Base-by-base conservation (phyloP, 2,329 filamentous ascomycete species). In the Gnomoniopsis sp. region DNA sequence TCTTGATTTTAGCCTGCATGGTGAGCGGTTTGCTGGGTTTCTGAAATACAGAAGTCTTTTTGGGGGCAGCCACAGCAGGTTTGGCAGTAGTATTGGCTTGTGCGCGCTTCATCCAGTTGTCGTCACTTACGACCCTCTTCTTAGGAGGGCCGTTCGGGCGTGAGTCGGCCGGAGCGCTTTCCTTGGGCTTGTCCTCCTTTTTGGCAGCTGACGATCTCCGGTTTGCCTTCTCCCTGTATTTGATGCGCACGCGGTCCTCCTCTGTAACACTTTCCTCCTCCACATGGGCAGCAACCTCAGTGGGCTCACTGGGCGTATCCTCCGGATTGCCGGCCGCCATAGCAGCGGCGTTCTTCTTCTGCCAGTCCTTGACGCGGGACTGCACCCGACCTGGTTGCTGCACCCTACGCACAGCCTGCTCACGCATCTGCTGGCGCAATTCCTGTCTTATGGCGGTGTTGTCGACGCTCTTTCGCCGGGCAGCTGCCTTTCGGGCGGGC, bases 81-180 rank as follows among this genome's bases (percentile, higher is more conserved):
- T 70, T 19, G 69, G 66, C 54, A 43, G 60, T 15, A 58, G 54
- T 53, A n/a, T 49, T 33, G 61, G 34, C 43, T 17, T 69, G 69
- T 3, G 65, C 63, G 59, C 73, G 72, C 68, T 86, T 87, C 74
- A 85, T 85, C 90, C 93, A 98, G 74, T 96, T 90, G 56, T 90
- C 89, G 75, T 98, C 93, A 71, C 93, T 97, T 62, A 97, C 86
- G 55, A 98, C 91, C 63, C 93, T 86, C 79, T 96, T 97, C 75
- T 91, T 92, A 17, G 93, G 93, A 49, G 90, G 85, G 52, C 79
- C 72, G 54, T 85, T 69, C 74, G 79, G 66, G 74, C 77, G 69
- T 69, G 77, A 61, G 71, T 72, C 67, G 46, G 69, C 63, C 54
- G 69, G 61, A 51, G 73, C 71, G 34, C 56, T 30, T 36, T 60